Base-by-base conservation (phyloP, 495 filamentous ascomycete species). In the Penicillium pulvis region DNA sequence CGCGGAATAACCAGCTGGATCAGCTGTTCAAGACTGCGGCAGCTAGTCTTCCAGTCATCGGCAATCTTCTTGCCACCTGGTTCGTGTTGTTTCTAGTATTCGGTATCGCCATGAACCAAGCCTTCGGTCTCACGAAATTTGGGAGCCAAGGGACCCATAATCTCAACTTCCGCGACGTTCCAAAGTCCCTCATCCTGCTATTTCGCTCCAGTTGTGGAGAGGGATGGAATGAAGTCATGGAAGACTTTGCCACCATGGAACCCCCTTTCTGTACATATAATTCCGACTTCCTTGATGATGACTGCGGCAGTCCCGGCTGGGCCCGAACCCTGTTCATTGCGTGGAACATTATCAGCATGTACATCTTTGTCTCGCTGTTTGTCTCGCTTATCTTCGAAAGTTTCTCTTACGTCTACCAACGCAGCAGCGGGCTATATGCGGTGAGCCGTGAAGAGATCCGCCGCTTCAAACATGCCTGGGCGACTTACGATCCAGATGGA, bases 261-360 rank as follows among this genome's bases (percentile, higher is more conserved):
- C 80, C 84, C 5, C 95, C 94, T 0, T 75, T 87, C 51, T 99
- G 94, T 75, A 89, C 90, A 1, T 75, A 82, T 7, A 80, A 79
- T 16, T 52, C 68, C 5, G 79, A 79, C 17, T 95, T 93, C 68
- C 89, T 90, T 58, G 73, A 90, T n/a, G 90, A 90, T 65, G 95
- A 98, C 76, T 99, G 94, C 67, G 94, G 94, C 35, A 93, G 94
- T 71, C 81, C 82, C 24, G 82, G 84, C 44, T 98, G 94, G 90
- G 92, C 94, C 16, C 82, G 90, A 35, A 81, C 82, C 45, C 79
- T 99, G 33, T 98, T 99, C 78, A 91, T 97, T 57, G 83, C 89
- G 11, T 99, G 94, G 94, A 99, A 99, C 77, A 91, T 99, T 65
- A 83, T 98, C 70, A 97, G 93, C 88, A 98, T 99, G 94, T 99